Evolutionary conservation across 2,329 filamentous ascomycete species (phyloP), one percentile per base, ranked within the genome.

Genomic region (Fusarium sacchari): DNA sequence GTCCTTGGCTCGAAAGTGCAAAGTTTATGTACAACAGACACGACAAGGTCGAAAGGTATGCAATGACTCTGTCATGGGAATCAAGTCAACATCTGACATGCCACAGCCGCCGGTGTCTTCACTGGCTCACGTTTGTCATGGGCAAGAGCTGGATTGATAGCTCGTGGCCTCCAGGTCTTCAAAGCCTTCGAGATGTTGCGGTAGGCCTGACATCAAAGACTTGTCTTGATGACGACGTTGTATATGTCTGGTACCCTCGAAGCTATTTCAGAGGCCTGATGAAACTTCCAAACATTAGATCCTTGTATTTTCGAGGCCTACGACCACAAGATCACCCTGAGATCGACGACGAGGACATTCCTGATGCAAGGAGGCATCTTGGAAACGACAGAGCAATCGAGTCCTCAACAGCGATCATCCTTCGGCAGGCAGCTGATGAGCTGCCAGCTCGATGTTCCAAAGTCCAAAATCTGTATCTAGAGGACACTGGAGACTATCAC

Each of bases 391-490:
- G 26, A 22, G 13, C 6, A 3, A 9, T n/a, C 10, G 14, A 30
- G 1, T 32, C 46, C 17, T 8, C 20, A 17, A 12, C 9, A 6
- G 6, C 7, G 14, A 30, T n/a, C 4, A 32, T 14, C 4, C 10
- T 49, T 12, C 28, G 46, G 18, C 5, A 32, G 18, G 46, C 28
- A 32, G 46, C 14, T 12, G 22, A 49, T n/a, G 10, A 0, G 0
- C 6, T 49, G 7, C 15, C 28, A 4, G 28, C 22, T 0, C 5
- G 28, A 7, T 50, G 11, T 1, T 18, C 22, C 15, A 18, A 5
- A 4, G 15, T 34, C 4, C 11, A 50, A 5, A 34, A 18, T 24
- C 7, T 49, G 1, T 24, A 49, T 49, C 22, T 49, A 15, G 6
- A 7, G 32, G 5, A 24, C 22, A n/a, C 14, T 32, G 15, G 22